These are phyloP conservation scores for Solanum chacoense DNA, from an alignment of 305 asterid species.

Conservation along the genomic window DNA sequence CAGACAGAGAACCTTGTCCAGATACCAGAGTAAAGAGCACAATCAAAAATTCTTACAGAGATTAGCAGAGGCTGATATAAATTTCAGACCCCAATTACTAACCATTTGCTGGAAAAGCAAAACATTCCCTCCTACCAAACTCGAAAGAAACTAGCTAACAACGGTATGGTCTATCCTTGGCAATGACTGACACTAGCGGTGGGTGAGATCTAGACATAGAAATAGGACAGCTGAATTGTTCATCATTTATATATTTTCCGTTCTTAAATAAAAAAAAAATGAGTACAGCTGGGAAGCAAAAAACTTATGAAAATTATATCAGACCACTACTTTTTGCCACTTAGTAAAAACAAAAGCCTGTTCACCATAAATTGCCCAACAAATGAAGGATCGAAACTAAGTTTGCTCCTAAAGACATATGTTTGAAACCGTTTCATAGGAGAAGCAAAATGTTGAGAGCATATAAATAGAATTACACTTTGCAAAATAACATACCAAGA, in stretches of 20 bases:
- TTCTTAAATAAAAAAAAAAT: neutral
- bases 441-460: neutral
- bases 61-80: neutral
- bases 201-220: neutral
- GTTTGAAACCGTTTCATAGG: neutral
- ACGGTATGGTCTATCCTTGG: neutral
- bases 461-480: neutral
- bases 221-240: neutral
- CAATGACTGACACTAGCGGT: neutral
- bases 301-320: neutral
- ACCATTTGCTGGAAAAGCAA: neutral
- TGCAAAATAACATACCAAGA: conserved; percentile 35
- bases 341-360: neutral
- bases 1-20: neutral
- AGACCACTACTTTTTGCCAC: neutral
- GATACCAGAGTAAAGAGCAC: neutral
- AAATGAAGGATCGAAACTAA: neutral
- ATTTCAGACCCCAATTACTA: neutral
- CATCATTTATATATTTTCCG: neutral
- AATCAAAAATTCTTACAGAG: neutral
- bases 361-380: neutral
- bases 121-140: neutral
- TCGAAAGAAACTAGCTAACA: neutral
- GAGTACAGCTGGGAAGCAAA: neutral
- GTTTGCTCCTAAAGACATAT: neutral